phyloP scores from a whole-genome alignment of 768 basidiomycete genomes.

The Mycena kentingensis region DNA sequence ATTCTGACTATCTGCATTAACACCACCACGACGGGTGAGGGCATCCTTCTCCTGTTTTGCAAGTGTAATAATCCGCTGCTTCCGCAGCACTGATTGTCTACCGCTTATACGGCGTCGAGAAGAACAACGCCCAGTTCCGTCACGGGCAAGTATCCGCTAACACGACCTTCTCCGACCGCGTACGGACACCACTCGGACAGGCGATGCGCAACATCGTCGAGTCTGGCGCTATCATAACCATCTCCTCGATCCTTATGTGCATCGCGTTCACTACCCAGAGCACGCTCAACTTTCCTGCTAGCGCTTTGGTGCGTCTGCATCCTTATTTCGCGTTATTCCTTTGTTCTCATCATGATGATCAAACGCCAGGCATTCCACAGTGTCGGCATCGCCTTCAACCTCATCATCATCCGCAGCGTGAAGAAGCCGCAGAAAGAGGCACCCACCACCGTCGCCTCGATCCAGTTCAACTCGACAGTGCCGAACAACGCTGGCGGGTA shows the following conservation, averaged over 20 bases:
- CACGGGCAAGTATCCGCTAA: not conserved
- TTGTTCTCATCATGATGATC: no score
- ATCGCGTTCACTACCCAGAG: constrained; percentile 3
- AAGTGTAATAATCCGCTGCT: not conserved
- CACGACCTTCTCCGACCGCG: not conserved
- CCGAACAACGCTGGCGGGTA: not conserved
- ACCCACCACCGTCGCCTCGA: not conserved
- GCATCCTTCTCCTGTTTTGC: not conserved
- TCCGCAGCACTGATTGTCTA: constrained; percentile 8
- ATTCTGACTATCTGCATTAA: constrained; percentile 4
- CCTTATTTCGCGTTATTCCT: not conserved
- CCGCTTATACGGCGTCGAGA: constrained; percentile 5
- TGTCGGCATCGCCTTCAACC: not conserved
- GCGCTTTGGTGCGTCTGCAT: not conserved
- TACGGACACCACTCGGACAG: not conserved
- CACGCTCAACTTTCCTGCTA: constrained; percentile 1
- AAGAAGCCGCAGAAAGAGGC: not conserved
- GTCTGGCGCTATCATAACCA: constrained; percentile 8
- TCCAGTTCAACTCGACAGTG: not conserved
- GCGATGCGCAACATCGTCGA: constrained; percentile 12
- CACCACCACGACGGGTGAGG: constrained; percentile 5
- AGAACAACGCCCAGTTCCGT: not conserved
- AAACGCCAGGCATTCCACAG: not conserved
- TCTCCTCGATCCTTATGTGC: constrained; percentile 1
- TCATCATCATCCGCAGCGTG: not conserved